Percentiles rank a stretch among this genome's conserved stretches.
phyloP scores from a whole-genome alignment of 352 stramenopile species.

The Globisporangium parvum region DNA sequence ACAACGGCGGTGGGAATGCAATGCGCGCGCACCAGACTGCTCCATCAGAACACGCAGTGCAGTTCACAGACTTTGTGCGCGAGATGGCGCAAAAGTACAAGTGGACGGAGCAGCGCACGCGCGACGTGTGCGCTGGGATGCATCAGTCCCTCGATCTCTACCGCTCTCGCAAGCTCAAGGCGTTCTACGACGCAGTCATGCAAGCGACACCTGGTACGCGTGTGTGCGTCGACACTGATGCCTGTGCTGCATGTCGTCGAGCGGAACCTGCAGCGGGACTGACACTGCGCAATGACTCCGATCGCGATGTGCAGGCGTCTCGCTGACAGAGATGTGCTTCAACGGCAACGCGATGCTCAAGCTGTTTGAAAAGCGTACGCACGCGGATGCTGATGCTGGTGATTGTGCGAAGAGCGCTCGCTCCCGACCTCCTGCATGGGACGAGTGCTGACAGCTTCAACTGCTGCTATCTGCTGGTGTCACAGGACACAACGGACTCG shows the following conservation, averaged over 20 bases:
- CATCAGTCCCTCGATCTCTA: constrained; percentile 35
- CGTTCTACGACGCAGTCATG: constrained; percentile 30
- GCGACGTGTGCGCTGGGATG: constrained; percentile 30
- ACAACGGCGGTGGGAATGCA: not conserved
- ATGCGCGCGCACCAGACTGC: too few relatives aligned
- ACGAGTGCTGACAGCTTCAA: not conserved
- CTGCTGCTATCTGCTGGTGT: not conserved
- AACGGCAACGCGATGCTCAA: constrained; percentile 31
- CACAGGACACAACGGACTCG: constrained; percentile 31
- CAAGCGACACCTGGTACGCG: constrained; percentile 28
- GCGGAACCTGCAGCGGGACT: not conserved
- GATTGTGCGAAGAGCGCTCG: too few relatives aligned
- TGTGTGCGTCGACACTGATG: not conserved
- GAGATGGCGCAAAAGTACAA: constrained; percentile 27
- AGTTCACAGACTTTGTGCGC: constrained; percentile 27
- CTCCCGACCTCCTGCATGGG: not conserved
- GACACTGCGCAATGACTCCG: not conserved
- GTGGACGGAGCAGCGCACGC: constrained; percentile 28
- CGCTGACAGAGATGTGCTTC: constrained; percentile 24
- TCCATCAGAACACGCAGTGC: not conserved
- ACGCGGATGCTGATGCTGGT: too few relatives aligned
- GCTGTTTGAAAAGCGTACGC: constrained; percentile 38
- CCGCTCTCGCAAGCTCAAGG: constrained; percentile 28
- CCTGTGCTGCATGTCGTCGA: not conserved
- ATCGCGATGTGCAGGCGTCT: constrained; percentile 19